A percentile compares a stretch with the other conserved stretches of the same genome.
These are phyloP conservation scores for Puya raimondii DNA, from an alignment of 176 grass and related monocot genomes.

Conservation along the genomic window DNA sequence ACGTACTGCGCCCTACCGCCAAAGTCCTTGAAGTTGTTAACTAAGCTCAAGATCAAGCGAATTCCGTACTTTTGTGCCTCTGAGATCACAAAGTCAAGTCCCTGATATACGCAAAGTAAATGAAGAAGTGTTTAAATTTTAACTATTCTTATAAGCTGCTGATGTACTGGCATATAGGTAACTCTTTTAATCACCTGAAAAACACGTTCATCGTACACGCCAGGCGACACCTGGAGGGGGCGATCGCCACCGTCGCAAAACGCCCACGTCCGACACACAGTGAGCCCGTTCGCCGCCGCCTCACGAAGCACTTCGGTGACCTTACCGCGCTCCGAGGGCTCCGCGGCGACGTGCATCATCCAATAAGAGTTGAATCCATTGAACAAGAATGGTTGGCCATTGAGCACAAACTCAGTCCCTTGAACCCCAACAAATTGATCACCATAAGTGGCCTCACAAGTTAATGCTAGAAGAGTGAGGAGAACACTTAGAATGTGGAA, in stretches of 20 bases:
- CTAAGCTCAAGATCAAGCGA: constrained; percentile 21
- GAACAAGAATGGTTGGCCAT: constrained; percentile 23
- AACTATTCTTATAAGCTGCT: not conserved
- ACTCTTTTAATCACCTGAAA: constrained; percentile 10
- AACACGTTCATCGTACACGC: constrained; percentile 34
- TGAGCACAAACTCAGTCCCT: constrained; percentile 23
- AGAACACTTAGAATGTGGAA: not conserved
- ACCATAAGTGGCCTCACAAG: not conserved
- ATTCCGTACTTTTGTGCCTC: constrained; percentile 8
- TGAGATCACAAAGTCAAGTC: constrained; percentile 20
- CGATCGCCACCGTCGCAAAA: constrained; percentile 31
- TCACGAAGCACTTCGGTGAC: constrained; percentile 37
- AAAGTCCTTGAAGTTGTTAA: constrained; percentile 21
- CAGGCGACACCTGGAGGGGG: constrained; percentile 33
- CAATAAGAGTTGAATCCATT: constrained; percentile 44
- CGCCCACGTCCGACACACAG: constrained; percentile 51
- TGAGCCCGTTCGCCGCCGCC: constrained; percentile 28
- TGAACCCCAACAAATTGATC: constrained; percentile 18
- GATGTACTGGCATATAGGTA: not conserved
- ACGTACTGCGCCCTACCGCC: constrained; percentile 32
- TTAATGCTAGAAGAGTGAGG: not conserved
- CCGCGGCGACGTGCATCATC: constrained; percentile 40
- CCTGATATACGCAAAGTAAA: not conserved
- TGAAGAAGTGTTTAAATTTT: no score
- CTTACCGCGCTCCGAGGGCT: constrained; percentile 24